Evolutionary conservation across 2,329 filamentous ascomycete genomes (phyloP), one percentile per base, ranked within the genome.

Genomic region (Lasiodiplodia hormozganensis): DNA sequence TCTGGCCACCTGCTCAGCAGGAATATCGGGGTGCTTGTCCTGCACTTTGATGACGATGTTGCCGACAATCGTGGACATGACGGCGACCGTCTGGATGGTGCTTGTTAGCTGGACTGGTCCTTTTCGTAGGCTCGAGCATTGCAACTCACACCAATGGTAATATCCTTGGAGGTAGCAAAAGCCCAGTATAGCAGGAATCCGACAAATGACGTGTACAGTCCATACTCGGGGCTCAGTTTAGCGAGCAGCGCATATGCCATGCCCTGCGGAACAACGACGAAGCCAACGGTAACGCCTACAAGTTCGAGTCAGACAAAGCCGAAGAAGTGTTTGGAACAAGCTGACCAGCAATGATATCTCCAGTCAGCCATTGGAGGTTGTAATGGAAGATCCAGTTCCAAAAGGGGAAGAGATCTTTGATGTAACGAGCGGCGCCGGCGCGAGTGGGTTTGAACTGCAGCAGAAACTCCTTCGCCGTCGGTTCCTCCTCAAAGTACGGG

Each of bases 91-190:
- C 90, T 93, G 71, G 25, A 51, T 31, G 4, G 31, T 28, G 65
- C 51, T 34, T 51, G 43, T 68, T 68, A 71, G 69, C 57, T 67
- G 4, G 3, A 47, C 4, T 6, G 36, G 3, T 49, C 40, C 65
- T 2, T 4, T 47, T 34, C 40, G 2, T 3, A 36, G 53, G 40
- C n/a, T 6, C 14, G n/a, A 36, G 1, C 18, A 2, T 34, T 28
- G 31, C 3, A 62, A 86, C 90, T 82, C 85, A 92, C 91, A 18
- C 94, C 94, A 68, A 97, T 97, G 16, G 95, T 97, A 74, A 98
- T 97, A 78, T 98, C 95, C 78, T 97, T 97, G 2, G 94, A 97
- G 0, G 95, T 98, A 14, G 94, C 95, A 76, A 97, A 97, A 77
- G 97, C 91, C 94, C 94, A 97, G 81, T 98, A 98, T 69, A 97